These are phyloP conservation scores for Eimeria sp. DNA, from an alignment of 169 alveolate genomes.

Conservation along the genomic window DNA sequence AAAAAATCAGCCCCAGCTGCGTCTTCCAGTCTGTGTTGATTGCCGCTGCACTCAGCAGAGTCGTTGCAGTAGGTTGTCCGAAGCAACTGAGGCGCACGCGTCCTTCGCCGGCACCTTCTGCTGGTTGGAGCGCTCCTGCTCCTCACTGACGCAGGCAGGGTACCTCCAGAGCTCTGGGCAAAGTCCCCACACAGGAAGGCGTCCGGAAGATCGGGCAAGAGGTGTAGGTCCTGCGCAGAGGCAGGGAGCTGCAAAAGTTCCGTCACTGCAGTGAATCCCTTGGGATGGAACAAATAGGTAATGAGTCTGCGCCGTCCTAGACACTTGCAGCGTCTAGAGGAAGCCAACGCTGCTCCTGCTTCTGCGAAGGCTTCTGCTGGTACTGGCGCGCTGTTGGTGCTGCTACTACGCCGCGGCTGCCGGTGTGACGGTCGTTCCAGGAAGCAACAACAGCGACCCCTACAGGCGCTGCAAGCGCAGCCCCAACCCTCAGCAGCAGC, in stretches of 20 bases:
- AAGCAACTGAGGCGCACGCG: not conserved
- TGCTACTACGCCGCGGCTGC: not conserved
- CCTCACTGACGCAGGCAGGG: not conserved
- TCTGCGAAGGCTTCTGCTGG: not conserved
- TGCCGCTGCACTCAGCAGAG: not conserved
- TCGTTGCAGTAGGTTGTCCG: not conserved
- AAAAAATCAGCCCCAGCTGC: not conserved
- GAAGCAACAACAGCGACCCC: slow-evolving; percentile 45
- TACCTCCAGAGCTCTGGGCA: not conserved
- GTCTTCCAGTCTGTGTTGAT: not conserved
- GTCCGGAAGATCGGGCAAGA: slow-evolving; percentile 76
- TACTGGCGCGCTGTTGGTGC: slow-evolving; percentile 10
- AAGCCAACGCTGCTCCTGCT: not conserved
- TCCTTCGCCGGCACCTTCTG: not conserved
- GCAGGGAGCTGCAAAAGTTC: slow-evolving; percentile 35
- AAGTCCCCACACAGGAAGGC: slow-evolving; percentile 21
- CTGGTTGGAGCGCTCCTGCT: not conserved
- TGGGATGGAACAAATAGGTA: slow-evolving; percentile 38
- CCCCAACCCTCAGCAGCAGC: not conserved
- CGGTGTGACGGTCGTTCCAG: slow-evolving; percentile 21
- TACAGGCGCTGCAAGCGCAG: slow-evolving; percentile 38
- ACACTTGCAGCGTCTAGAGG: slow-evolving; percentile 34
- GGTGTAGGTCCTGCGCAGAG: slow-evolving; percentile 37
- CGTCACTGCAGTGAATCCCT: slow-evolving; percentile 20
- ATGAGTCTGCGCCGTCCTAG: slow-evolving; percentile 41